phyloP scores from a whole-genome alignment of 2,329 filamentous ascomycete species.

The Elsinoe fawcettii region DNA sequence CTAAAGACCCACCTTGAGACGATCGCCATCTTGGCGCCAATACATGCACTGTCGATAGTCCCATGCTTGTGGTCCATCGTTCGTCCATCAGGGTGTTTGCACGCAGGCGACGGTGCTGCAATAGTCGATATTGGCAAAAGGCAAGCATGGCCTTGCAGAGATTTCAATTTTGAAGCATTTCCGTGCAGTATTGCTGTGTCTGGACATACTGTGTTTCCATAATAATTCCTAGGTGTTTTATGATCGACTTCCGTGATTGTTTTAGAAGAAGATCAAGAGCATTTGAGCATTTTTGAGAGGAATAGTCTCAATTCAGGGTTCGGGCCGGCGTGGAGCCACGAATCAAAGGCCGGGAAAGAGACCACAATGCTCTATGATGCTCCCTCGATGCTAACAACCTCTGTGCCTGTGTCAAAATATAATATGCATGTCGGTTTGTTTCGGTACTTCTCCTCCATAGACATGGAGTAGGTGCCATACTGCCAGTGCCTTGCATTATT shows the following conservation, averaged over 20 bases:
- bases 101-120: neutral
- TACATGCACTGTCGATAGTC: neutral
- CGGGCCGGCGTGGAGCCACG: neutral
- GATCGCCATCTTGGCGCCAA: slow-evolving; percentile 7
- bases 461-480: neutral
- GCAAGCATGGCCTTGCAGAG: neutral
- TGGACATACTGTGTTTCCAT: neutral
- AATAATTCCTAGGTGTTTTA: neutral
- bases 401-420: neutral
- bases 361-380: neutral
- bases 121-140: neutral
- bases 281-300: slow-evolving; percentile 12
- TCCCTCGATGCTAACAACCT: neutral
- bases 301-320: neutral
- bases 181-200: neutral
- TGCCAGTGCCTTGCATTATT: neutral
- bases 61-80: neutral
- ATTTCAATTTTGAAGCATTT: neutral
- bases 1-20: neutral
- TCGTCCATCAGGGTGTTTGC: slow-evolving; percentile 7
- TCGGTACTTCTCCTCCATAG: neutral
- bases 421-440: neutral
- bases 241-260: neutral
- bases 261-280: slow-evolving; percentile 8
- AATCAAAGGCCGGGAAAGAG: neutral